Evolutionary conservation across 2,329 filamentous ascomycete species (phyloP), one percentile per base, ranked within the genome.

Genomic region (Colletotrichum melonis): DNA sequence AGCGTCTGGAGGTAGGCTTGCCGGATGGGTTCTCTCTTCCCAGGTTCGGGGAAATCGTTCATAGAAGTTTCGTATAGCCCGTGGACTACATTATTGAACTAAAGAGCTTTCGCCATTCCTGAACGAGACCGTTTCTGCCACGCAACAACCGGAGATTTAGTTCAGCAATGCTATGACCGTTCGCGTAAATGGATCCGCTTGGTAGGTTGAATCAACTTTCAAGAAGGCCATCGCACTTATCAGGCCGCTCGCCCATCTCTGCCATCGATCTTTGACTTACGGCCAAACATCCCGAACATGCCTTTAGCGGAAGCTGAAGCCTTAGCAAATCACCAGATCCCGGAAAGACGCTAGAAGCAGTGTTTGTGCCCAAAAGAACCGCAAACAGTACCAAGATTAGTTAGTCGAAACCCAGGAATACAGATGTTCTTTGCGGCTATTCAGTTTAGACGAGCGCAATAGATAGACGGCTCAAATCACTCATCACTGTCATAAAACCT

Each of bases 181-280:
- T 80, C 1, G 81, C 64, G 28, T 67, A 72, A 32, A 82, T 77
- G 11, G 49, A 26, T 0, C 81, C 81, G 0, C 72, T 72, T 0
- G 84, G 83, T 0, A 89, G 88, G 63, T 91, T 87, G 75, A 92
- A 92, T 54, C 92, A 85, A 38, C 91, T 83, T 52, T 88, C 86
- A 1, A 90, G 79, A 1, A 92, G 81, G 4, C 86, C 86, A 2
- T 58, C 14, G 1, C 19, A 58, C 16, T 58, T 11, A 1, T n/a
- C 28, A 3, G 28, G 9, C 16, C 56, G 56, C 19, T 58, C 16
- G 24, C 84, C 78, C 26, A 83, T 83, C 63, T 90, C 89, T 26
- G 73, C 63, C 6, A 22, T 58, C 3, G 16, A 58, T 58, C 16
- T 58, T 4, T 3, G 19, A 58, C 28, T 35, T 14, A 5, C 85